Evolutionary conservation across 176 grass and related monocot species (phyloP).

Genomic region (Pharus latifolius): DNA sequence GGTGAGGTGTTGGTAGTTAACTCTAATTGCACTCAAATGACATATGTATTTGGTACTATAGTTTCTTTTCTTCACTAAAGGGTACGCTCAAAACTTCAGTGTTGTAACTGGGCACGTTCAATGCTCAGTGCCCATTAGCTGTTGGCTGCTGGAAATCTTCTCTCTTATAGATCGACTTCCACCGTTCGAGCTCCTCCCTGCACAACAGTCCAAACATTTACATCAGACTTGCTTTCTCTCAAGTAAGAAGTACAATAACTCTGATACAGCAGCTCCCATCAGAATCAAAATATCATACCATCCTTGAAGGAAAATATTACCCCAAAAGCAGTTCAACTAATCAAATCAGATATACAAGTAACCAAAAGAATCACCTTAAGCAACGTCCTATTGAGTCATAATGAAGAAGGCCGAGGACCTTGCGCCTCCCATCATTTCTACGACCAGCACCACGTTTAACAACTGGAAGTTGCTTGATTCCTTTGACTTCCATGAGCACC

Average conservation of each 20-base stretch:
- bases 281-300: not conserved
- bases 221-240: not conserved
- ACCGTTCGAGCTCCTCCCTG: slow-evolving; percentile 88
- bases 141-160: slow-evolving; percentile 53
- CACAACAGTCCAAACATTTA: not conserved
- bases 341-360: slow-evolving; percentile 1
- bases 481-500: slow-evolving; percentile 95
- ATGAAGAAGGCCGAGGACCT: slow-evolving; percentile 78
- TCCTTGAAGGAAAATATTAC: not conserved
- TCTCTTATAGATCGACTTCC: slow-evolving; percentile 70
- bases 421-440: slow-evolving; percentile 63
- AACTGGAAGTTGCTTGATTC: slow-evolving; percentile 92
- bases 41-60: slow-evolving; percentile 9
- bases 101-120: not conserved
- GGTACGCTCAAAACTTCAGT: slow-evolving; percentile 22
- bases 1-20: slow-evolving; percentile 26
- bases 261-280: not conserved
- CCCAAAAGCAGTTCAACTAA: not conserved
- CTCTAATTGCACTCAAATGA: slow-evolving; percentile 17
- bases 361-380: slow-evolving; percentile 50
- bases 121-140: slow-evolving; percentile 42
- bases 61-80: slow-evolving; percentile 16
- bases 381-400: slow-evolving; percentile 80
- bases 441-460: slow-evolving; percentile 66
- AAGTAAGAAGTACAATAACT: not conserved